Conservation (phyloP, 2,329 filamentous ascomycete species). For the Monilinia polystroma region DNA sequence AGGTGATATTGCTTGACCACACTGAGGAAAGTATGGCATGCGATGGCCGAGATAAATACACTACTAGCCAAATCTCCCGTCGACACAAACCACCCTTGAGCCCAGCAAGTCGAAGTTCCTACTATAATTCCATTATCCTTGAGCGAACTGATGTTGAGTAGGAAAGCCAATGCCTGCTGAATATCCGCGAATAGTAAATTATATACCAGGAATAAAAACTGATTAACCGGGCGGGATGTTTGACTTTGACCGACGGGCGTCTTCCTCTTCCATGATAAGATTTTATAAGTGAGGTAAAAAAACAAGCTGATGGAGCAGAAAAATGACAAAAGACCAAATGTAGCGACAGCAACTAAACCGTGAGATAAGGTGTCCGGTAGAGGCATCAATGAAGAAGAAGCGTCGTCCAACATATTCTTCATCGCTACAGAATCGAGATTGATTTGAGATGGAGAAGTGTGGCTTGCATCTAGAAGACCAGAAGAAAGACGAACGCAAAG, state of each 20-base stretch:
- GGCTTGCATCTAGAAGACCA: background rate
- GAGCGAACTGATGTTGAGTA: constrained; percentile 62
- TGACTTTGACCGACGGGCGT: constrained; percentile 18
- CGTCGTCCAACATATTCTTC: constrained; percentile 24
- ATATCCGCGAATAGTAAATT: constrained; percentile 69
- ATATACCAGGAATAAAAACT: constrained; percentile 68
- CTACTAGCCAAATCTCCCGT: constrained; percentile 65
- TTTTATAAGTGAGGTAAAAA: constrained; percentile 44
- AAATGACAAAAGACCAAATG: constrained; percentile 49
- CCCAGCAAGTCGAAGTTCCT: constrained; percentile 54
- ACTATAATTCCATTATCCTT: constrained; percentile 53
- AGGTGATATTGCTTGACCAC: constrained; percentile 57
- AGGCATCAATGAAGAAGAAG: constrained; percentile 33
- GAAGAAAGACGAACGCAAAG: background rate
- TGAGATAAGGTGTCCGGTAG: constrained; percentile 36
- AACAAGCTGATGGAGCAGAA: constrained; percentile 46
- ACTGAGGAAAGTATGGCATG: constrained; percentile 63
- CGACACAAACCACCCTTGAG: constrained; percentile 68
- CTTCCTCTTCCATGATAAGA: constrained; percentile 35
- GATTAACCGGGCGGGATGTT: constrained; percentile 49
- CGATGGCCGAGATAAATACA: constrained; percentile 65
- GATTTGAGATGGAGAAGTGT: background rate
- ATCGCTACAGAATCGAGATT: background rate
- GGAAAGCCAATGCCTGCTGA: constrained; percentile 63
- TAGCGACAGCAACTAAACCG: constrained; percentile 48